Conservation (phyloP, 108 stramenopile genomes). For the Epithemia pelagica region DNA sequence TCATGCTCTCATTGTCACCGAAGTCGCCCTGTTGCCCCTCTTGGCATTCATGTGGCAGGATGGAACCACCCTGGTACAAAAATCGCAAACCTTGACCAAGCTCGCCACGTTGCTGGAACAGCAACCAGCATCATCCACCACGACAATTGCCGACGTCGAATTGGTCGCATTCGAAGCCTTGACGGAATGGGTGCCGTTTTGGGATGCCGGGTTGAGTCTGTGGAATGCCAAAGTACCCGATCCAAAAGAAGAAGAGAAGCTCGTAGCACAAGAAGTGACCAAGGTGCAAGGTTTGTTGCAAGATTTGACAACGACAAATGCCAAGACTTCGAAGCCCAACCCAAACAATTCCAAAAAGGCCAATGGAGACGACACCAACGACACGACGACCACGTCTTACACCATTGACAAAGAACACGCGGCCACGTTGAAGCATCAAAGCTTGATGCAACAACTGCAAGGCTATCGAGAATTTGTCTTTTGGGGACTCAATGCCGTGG, state of each 20-base stretch:
- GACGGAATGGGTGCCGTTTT: slow-evolving; percentile 56
- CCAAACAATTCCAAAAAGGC: slow-evolving; percentile 12
- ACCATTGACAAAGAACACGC: slow-evolving; percentile 11
- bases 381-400: slow-evolving; percentile 6
- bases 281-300: slow-evolving; percentile 16
- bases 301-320: slow-evolving; percentile 19
- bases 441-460: slow-evolving; percentile 27
- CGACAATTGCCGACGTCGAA: background rate
- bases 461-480: slow-evolving; percentile 76
- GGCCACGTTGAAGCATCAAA: slow-evolving; percentile 7
- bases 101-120: slow-evolving; percentile 25
- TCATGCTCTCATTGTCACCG: slow-evolving; percentile 71
- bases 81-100: slow-evolving; percentile 34
- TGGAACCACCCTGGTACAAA: slow-evolving; percentile 21
- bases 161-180: slow-evolving; percentile 17
- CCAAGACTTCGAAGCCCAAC: slow-evolving; percentile 15
- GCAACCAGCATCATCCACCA: background rate
- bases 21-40: slow-evolving; percentile 59
- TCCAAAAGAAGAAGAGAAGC: slow-evolving; percentile 19
- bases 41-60: slow-evolving; percentile 73
- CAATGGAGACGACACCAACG: slow-evolving; percentile 9
- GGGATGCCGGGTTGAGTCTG: slow-evolving; percentile 25
- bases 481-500: slow-evolving; percentile 73
- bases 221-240: slow-evolving; percentile 1
- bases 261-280: slow-evolving; percentile 23